Conservation (phyloP, 108 stramenopile genomes). For the Epipyxis sp. region DNA sequence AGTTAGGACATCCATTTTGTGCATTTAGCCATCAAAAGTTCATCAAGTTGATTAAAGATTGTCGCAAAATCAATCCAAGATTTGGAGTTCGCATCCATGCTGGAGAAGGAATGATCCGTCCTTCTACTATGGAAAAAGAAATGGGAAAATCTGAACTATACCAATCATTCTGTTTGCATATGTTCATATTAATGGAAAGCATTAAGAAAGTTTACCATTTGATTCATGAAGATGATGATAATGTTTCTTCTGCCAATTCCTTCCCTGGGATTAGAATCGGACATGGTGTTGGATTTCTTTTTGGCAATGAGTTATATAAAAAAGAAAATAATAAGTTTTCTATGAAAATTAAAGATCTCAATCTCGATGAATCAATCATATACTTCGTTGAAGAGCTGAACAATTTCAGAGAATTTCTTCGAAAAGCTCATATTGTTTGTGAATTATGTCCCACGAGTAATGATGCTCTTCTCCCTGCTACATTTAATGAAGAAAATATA, state of each 20-base stretch:
- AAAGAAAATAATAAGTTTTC: too few relatives aligned
- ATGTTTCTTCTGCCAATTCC: neutral
- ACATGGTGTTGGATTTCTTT: neutral
- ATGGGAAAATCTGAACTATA: neutral
- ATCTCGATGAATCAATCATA: too few relatives aligned
- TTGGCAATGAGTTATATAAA: too few relatives aligned
- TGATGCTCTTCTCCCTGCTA: neutral
- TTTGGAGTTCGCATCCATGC: neutral
- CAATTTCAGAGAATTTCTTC: neutral
- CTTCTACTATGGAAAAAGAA: neutral
- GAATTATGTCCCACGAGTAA: neutral
- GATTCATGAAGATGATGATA: neutral
- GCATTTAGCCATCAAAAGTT: neutral
- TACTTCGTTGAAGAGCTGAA: neutral
- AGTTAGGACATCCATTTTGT: neutral
- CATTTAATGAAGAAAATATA: neutral
- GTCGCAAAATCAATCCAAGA: neutral
- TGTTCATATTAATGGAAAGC: neutral
- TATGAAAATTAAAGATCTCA: too few relatives aligned
- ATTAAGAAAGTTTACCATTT: neutral
- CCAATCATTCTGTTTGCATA: neutral
- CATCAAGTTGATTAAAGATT: conserved; percentile 6
- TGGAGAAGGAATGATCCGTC: neutral
- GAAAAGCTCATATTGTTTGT: neutral
- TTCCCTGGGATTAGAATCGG: neutral